Evolutionary conservation across 495 filamentous ascomycete species (phyloP), one percentile per base, ranked within the genome.

Genomic region (Bacidia gigantensis): DNA sequence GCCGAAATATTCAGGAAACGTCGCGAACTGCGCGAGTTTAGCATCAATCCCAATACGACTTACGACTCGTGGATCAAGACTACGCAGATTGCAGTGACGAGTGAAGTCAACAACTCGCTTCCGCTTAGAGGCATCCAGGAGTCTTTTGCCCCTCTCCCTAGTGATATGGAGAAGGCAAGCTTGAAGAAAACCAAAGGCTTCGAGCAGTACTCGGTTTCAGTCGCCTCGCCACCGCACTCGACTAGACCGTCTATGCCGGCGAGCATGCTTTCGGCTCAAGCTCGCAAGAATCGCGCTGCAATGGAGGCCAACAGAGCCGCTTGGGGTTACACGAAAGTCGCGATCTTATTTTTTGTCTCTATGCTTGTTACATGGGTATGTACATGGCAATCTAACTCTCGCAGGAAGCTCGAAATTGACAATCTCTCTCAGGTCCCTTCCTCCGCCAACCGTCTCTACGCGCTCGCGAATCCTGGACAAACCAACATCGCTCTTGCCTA

Each of bases 291-390:
- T 54, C 67, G 67, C 11, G 55, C 61, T 21, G 67, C 54, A 43
- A 58, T 65, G 11, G 57, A 59, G 45, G 57, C 57, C n/a, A 59
- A 59, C 17, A 41, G 47, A 17, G 69, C 71, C 1, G 79, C 81
- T 1, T 89, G 80, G 80, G 79, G 78, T 0, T 94, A 92, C 61
- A 81, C 78, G 45, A 89, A 89, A 57, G 89, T 86, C 48, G 81
- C 87, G 0, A 74, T 89, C 54, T 70, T 93, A 7, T 92, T 92
- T 69, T 93, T 93, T 62, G 71, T 82, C 3, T 86, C 84, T 0
- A 70, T 94, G 45, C 70, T 89, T 40, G 77, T 90, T 32, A 92
- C 87, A 18, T 94, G 87, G 87, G 80, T 80, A 18, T 9, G 55
- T 56, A n/a, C n/a, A n/a, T n/a, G n/a, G 62, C 53, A 46, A 12